A percentile compares a stretch with the other conserved stretches of the same genome.
Conservation (phyloP, 1,284 basidiomycete genomes). For the Tilletia indica region DNA sequence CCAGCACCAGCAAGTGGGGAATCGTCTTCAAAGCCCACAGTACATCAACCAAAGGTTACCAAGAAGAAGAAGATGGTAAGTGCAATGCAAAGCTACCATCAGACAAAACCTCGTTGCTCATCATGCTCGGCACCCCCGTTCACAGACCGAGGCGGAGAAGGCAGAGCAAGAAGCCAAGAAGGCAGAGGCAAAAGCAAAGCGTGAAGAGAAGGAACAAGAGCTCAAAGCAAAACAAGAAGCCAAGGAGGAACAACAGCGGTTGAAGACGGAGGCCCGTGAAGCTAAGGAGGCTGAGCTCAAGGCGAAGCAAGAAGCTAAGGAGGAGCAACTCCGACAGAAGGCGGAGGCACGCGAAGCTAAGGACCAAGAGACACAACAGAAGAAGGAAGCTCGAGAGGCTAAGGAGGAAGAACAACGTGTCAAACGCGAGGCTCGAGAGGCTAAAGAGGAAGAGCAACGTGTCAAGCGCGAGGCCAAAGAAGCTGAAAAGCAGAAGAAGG, state of each 20-base stretch:
- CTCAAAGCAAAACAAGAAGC: conserved; percentile 47
- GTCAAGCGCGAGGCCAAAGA: conserved; percentile 15
- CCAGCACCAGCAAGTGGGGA: too few relatives aligned
- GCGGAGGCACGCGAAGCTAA: conserved; percentile 31
- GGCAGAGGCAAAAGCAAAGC: conserved; percentile 53
- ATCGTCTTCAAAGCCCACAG: not conserved
- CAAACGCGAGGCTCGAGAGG: conserved; percentile 17
- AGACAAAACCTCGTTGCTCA: not conserved
- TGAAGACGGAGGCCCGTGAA: conserved; percentile 58
- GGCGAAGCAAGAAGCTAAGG: conserved; percentile 20
- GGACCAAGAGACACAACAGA: conserved; percentile 63
- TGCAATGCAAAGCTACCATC: not conserved
- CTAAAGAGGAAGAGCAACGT: conserved; percentile 10
- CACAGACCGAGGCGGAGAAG: conserved; percentile 26
- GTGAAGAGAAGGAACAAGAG: conserved; percentile 48
- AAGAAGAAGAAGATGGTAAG: conserved; percentile 38
- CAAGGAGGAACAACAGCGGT: conserved; percentile 59
- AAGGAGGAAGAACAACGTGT: conserved; percentile 13
- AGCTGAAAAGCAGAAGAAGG: conserved; percentile 21
- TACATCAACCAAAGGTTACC: conserved; percentile 21
- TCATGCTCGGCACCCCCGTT: conserved; percentile 22
- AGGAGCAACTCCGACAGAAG: conserved; percentile 3
- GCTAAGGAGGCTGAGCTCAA: conserved; percentile 22
- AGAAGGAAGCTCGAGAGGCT: conserved; percentile 41
- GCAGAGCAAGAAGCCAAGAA: conserved; percentile 40